A percentile compares a stretch with the other conserved stretches of the same genome.
phyloP scores from a whole-genome alignment of 805 yeast genomes.

The Komagataella phaffii region DNA sequence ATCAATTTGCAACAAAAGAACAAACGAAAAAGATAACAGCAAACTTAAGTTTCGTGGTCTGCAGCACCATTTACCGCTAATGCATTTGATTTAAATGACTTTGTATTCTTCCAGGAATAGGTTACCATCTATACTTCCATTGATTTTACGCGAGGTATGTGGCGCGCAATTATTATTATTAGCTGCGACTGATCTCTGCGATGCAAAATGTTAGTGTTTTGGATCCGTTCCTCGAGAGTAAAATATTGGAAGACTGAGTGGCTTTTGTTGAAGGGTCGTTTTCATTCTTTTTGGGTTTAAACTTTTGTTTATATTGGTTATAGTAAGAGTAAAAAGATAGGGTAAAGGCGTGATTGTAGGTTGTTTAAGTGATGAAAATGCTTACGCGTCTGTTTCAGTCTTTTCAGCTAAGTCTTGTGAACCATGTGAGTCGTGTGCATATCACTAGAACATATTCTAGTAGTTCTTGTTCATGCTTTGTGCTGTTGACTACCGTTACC shows the following conservation, averaged over 20 bases:
- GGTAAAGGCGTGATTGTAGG: not conserved
- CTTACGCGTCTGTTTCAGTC: too few species aligned
- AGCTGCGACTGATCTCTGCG: constrained; percentile 2
- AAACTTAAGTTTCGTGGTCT: constrained; percentile 1
- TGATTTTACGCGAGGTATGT: constrained; percentile 1
- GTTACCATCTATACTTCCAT: not conserved
- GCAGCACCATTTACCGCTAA: constrained; percentile 4
- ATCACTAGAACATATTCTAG: too few species aligned
- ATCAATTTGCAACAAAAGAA: not conserved
- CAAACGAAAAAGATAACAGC: not conserved
- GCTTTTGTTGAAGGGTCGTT: not conserved
- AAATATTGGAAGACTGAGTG: not conserved
- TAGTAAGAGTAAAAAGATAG: not conserved
- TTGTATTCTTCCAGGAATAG: constrained; percentile 3
- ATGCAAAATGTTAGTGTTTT: not conserved
- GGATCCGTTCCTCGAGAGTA: not conserved
- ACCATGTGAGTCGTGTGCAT: too few species aligned
- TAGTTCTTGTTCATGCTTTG: too few species aligned
- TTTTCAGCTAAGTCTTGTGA: too few species aligned
- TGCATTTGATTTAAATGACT: constrained; percentile 2
- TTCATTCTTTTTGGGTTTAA: not conserved
- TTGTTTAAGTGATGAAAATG: too few species aligned
- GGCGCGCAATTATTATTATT: constrained; percentile 1
- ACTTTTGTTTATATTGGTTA: not conserved
- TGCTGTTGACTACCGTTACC: too few species aligned